Evolutionary conservation across 129 eudicot genomes (phyloP).

Genomic region (Helianthus tuberosus): DNA sequence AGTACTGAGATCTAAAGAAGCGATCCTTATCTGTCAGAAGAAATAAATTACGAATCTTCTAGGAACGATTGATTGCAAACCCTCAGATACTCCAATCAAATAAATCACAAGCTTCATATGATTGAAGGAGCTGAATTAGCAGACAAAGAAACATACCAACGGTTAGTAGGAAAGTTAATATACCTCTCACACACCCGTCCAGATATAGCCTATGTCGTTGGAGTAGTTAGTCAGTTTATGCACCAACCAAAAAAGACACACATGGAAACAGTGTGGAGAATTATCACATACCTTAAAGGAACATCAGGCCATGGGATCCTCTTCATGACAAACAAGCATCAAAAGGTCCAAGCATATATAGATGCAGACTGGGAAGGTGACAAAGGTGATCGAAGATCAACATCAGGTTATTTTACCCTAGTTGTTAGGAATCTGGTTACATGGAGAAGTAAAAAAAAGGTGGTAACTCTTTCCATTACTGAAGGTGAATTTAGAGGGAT

Average conservation of each 20-base stretch:
- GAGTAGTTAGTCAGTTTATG: not conserved
- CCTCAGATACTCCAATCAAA: not conserved
- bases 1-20: not conserved
- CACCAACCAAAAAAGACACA: not conserved
- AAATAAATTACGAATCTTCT: not conserved
- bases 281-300: not conserved
- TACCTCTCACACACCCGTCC: too few species aligned
- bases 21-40: not conserved
- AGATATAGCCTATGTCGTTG: not conserved
- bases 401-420: not conserved
- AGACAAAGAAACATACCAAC: too few species aligned
- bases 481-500: too few species aligned
- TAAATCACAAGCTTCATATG: too few species aligned
- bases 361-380: not conserved
- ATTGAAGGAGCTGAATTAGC: too few species aligned
- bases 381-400: not conserved
- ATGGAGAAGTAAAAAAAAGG: too few species aligned
- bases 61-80: not conserved
- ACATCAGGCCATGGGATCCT: not conserved
- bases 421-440: not conserved
- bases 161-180: too few species aligned
- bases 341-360: not conserved
- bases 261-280: too few species aligned
- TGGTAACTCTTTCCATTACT: too few species aligned
- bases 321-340: not conserved